Evolutionary conservation across 805 yeast species (phyloP).

Genomic region (Myxozyma geophila): DNA sequence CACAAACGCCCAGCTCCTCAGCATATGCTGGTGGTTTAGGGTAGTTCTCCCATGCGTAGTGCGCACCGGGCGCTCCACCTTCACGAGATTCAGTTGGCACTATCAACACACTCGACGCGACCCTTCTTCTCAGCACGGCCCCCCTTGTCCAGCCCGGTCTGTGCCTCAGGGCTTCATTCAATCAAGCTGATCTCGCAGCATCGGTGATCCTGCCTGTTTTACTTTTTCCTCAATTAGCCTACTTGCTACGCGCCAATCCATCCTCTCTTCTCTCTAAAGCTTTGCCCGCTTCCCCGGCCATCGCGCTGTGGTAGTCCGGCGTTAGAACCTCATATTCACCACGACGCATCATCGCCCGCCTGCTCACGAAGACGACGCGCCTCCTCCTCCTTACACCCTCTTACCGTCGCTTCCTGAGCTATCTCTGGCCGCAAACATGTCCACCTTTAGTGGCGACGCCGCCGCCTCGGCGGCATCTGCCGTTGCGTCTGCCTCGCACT

Average conservation of each 20-base stretch:
- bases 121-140: neutral
- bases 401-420: constrained; percentile 25
- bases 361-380: constrained; percentile 21
- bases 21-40: neutral
- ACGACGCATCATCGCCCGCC: constrained; percentile 18
- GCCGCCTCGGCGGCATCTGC: constrained; percentile 16
- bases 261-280: neutral
- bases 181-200: no score
- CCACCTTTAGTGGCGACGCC: constrained; percentile 19
- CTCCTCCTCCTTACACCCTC: constrained; percentile 33
- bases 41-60: neutral
- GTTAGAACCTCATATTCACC: neutral
- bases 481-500: constrained; percentile 14
- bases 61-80: constrained; percentile 1
- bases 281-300: constrained; percentile 13
- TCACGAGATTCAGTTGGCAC: neutral
- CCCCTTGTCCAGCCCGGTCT: no score
- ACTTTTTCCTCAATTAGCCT: neutral
- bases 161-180: no score
- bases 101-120: neutral
- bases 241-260: neutral
- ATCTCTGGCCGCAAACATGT: constrained; percentile 6
- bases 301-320: constrained; percentile 15
- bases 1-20: no score
- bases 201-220: neutral